A percentile compares a stretch with the other conserved stretches of the same genome.
These are phyloP conservation scores for Corymbia calophylla DNA, from an alignment of 441 rosid genomes.

Conservation along the genomic window DNA sequence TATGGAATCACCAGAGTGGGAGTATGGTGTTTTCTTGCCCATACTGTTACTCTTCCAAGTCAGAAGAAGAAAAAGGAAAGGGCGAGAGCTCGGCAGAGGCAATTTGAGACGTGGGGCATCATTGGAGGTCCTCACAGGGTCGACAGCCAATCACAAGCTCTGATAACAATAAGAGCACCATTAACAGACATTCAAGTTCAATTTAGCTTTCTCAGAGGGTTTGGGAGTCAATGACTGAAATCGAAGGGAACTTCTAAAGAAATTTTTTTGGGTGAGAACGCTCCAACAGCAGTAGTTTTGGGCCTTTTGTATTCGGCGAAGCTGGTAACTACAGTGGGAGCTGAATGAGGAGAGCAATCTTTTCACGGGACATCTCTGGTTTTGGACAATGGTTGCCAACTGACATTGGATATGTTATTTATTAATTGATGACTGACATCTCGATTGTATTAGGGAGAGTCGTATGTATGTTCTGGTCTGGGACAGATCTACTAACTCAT, in stretches of 20 bases:
- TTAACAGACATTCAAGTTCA: slow-evolving; percentile 19
- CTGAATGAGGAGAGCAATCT: not conserved
- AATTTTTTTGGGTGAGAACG: not conserved
- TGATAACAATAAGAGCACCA: slow-evolving; percentile 10
- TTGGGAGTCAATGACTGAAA: not conserved
- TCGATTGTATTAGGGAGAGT: not conserved
- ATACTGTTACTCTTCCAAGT: slow-evolving; percentile 55
- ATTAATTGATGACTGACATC: not conserved
- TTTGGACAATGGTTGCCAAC: not conserved
- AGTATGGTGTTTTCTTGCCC: slow-evolving; percentile 79
- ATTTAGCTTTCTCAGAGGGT: slow-evolving; percentile 9
- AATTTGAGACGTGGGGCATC: slow-evolving; percentile 76
- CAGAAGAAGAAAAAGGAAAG: slow-evolving; percentile 90
- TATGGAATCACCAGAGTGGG: slow-evolving; percentile 79
- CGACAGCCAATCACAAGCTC: slow-evolving; percentile 33
- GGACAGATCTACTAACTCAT: not conserved
- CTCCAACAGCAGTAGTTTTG: not conserved
- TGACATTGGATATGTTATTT: not conserved
- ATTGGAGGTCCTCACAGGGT: slow-evolving; percentile 90
- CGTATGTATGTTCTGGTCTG: not conserved
- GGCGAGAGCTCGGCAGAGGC: slow-evolving; percentile 86
- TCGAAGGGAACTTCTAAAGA: not conserved
- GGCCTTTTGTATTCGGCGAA: not conserved
- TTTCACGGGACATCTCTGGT: not conserved
- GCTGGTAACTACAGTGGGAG: not conserved